Percentiles rank a stretch among this genome's conserved stretches.
Conservation (phyloP, 768 basidiomycete species). For the Royoungia palumana region DNA sequence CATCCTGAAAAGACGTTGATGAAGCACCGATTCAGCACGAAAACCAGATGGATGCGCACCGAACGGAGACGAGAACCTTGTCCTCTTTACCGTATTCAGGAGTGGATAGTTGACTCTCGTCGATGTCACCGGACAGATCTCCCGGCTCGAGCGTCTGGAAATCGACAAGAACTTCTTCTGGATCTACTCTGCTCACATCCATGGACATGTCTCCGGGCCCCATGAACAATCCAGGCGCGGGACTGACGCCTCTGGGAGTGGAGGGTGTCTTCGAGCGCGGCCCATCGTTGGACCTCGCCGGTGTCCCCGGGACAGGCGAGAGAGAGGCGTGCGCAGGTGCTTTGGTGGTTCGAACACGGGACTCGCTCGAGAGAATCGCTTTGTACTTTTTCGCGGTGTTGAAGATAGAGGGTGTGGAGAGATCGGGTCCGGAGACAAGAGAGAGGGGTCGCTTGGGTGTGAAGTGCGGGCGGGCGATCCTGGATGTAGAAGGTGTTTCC, state of each 20-base stretch:
- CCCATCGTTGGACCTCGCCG: constrained; percentile 40
- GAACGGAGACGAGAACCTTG: constrained; percentile 83
- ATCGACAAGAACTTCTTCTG: constrained; percentile 75
- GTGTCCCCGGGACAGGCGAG: constrained; percentile 51
- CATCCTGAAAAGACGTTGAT: constrained; percentile 41
- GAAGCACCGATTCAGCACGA: not conserved
- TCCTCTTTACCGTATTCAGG: constrained; percentile 68
- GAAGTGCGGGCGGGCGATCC: constrained; percentile 44
- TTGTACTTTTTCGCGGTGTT: constrained; percentile 65
- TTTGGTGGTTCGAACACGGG: constrained; percentile 33
- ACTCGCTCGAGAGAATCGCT: constrained; percentile 51
- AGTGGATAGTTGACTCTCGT: constrained; percentile 47
- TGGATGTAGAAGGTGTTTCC: constrained; percentile 33
- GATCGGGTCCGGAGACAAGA: constrained; percentile 30
- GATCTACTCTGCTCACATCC: constrained; percentile 73
- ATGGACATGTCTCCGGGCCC: constrained; percentile 54
- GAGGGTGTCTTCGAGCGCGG: constrained; percentile 52
- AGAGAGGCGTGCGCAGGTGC: constrained; percentile 28
- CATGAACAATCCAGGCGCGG: constrained; percentile 37
- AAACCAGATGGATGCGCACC: constrained; percentile 40
- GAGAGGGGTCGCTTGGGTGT: constrained; percentile 55
- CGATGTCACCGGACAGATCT: constrained; percentile 68
- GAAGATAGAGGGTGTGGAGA: constrained; percentile 36
- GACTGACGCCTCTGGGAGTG: constrained; percentile 52
- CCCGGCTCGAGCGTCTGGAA: constrained; percentile 65